Base-by-base conservation (phyloP, 2,329 filamentous ascomycete species). In the Microcyclospora tardicrescens region DNA sequence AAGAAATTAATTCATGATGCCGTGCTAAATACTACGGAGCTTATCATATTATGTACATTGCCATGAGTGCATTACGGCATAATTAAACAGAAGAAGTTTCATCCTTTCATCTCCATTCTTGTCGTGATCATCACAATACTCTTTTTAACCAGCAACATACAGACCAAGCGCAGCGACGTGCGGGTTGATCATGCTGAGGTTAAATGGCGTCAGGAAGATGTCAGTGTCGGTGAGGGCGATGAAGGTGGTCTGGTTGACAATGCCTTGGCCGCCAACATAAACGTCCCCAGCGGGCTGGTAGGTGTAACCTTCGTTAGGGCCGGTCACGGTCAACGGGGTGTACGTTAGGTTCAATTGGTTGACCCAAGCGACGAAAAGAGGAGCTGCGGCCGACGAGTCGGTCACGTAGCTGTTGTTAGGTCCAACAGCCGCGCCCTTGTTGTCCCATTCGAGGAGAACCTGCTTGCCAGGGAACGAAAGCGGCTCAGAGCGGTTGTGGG, bases 391-490 rank as follows among this genome's bases (percentile, higher is more conserved):
- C 19, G 38, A 33, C 0, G 70, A 67, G 0, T 67, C 58, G 0
- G 84, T 89, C 35, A 85, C 63, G 56, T 93, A 93, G 54, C 75
- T 82, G 63, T 84, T 85, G 60, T 93, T 89, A 0, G 84, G 84
- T 0, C 84, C 84, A 2, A 89, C 71, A 0, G 70, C 51, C 48
- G 72, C 61, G 0, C 82, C 83, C 0, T 83, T 79, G 0, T 56
- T 61, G 16, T 91, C 83, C 84, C 84, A 93, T 33, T 69, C 57
- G 6, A 93, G 62, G 53, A 74, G 75, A 2, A 93, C 75, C 49
- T 77, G 64, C 16, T 79, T 79, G 0, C 84, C 84, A 0, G 84
- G 73, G 57, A 80, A 85, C 0, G 79, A 81, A 0, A 93, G 72
- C 0, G 83, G 82, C 36, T 72, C 70, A 10, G 71, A 77, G 34